phyloP scores from a whole-genome alignment of 1,284 basidiomycete species.

The Phlebopus sp. region DNA sequence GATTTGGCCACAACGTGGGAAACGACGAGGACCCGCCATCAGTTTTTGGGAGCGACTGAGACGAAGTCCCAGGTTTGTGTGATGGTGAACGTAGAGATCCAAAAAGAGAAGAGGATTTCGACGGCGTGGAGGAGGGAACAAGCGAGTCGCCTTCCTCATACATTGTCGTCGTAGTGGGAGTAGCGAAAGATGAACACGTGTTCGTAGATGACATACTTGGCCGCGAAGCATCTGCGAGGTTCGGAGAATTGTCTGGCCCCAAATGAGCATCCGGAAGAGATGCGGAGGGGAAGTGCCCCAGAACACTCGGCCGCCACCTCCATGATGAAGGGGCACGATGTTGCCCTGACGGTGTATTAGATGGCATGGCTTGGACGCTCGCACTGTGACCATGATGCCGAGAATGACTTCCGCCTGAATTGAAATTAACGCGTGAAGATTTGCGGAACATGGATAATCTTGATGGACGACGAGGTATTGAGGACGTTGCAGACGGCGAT shows the following conservation, averaged over 20 bases:
- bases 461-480: conserved; percentile 36
- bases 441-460: conserved; percentile 46
- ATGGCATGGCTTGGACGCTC: conserved; percentile 37
- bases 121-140: conserved; percentile 41
- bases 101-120: conserved; percentile 43
- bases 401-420: conserved; percentile 24
- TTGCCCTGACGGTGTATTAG: conserved; percentile 12
- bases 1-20: conserved; percentile 41
- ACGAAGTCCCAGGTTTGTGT: conserved; percentile 25
- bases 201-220: conserved; percentile 66
- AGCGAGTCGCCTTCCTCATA: conserved; percentile 26
- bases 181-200: conserved; percentile 50
- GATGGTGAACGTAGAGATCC: conserved; percentile 49
- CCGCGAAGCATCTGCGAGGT: conserved; percentile 46
- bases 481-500: conserved; percentile 34
- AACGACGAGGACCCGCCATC: conserved; percentile 27
- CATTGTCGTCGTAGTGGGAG: conserved; percentile 36
- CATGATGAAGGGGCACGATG: conserved; percentile 30
- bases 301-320: conserved; percentile 58
- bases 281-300: conserved; percentile 53
- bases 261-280: conserved; percentile 39
- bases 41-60: conserved; percentile 31
- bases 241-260: conserved; percentile 36
- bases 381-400: conserved; percentile 43
- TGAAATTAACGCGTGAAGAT: conserved; percentile 36